Evolutionary conservation across 768 basidiomycete species (phyloP).

Genomic region (Trametopsis cervina): DNA sequence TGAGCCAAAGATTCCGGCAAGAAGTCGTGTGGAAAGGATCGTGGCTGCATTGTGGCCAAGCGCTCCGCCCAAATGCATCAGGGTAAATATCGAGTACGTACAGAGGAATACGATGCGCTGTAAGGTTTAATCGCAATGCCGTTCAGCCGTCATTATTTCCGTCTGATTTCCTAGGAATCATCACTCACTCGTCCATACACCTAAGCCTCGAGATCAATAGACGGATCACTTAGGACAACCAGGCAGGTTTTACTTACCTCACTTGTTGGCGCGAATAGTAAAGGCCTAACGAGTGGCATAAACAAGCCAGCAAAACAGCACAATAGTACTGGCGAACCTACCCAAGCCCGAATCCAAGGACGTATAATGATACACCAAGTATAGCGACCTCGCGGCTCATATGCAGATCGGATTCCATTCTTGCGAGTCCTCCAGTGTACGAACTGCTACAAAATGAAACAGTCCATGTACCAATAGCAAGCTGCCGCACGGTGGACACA

Average conservation of each 20-base stretch:
- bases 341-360: constrained; percentile 58
- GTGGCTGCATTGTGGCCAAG: constrained; percentile 41
- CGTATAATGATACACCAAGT: constrained; percentile 54
- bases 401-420: constrained; percentile 38
- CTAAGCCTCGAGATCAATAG: constrained; percentile 5
- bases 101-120: constrained; percentile 50
- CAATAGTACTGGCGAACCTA: constrained; percentile 20
- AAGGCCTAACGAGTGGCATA: constrained; percentile 29
- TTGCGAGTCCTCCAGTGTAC: constrained; percentile 44
- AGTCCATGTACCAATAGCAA: constrained; percentile 46
- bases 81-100: constrained; percentile 41
- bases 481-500: constrained; percentile 6
- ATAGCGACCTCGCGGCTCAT: constrained; percentile 47
- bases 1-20: constrained; percentile 54
- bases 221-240: constrained; percentile 5
- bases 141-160: neutral
- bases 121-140: constrained; percentile 1
- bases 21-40: constrained; percentile 43
- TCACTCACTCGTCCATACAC: constrained; percentile 39
- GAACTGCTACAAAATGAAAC: constrained; percentile 55
- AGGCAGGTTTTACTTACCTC: constrained; percentile 31
- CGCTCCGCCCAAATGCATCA: constrained; percentile 49
- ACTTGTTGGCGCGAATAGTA: constrained; percentile 52
- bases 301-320: neutral
- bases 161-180: neutral